These are phyloP conservation scores for Sclerotinia subarctica DNA, from an alignment of 2,329 filamentous ascomycete species.

Conservation along the genomic window DNA sequence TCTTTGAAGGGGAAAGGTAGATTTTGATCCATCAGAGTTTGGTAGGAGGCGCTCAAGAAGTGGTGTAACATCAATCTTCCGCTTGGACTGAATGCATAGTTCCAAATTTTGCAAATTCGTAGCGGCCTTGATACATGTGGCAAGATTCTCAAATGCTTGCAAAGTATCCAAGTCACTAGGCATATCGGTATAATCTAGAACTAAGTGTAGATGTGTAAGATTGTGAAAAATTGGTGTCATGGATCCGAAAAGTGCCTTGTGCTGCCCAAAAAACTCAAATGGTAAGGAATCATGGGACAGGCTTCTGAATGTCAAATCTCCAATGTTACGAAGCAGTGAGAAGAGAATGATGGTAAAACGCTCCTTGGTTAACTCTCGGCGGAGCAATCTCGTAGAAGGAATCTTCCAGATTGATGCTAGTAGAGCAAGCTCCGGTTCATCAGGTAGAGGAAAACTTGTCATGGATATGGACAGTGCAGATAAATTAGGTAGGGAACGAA, in stretches of 20 bases:
- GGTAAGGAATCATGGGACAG: slow-evolving; percentile 35
- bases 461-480: slow-evolving; percentile 2
- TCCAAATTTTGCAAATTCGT: slow-evolving; percentile 24
- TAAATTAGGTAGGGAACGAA: slow-evolving; percentile 29
- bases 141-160: slow-evolving; percentile 27
- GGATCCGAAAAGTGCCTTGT: slow-evolving; percentile 20
- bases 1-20: neutral
- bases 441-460: neutral
- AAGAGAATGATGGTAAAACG: slow-evolving; percentile 30
- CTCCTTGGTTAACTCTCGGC: slow-evolving; percentile 27
- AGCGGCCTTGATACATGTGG: slow-evolving; percentile 25
- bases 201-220: slow-evolving; percentile 27
- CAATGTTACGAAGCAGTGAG: slow-evolving; percentile 14
- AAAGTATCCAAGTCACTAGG: slow-evolving; percentile 3
- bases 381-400: slow-evolving; percentile 30
- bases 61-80: slow-evolving; percentile 5
- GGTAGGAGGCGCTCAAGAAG: neutral
- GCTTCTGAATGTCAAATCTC: slow-evolving; percentile 17
- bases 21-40: neutral
- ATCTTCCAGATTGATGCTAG: slow-evolving; percentile 32
- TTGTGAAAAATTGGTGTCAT: slow-evolving; percentile 24
- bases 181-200: slow-evolving; percentile 28
- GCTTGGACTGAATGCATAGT: slow-evolving; percentile 28
- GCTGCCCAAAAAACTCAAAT: slow-evolving; percentile 36
- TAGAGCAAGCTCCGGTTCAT: slow-evolving; percentile 19